Evolutionary conservation across 129 eudicot species (phyloP).

Genomic region (Sambucus nigra): DNA sequence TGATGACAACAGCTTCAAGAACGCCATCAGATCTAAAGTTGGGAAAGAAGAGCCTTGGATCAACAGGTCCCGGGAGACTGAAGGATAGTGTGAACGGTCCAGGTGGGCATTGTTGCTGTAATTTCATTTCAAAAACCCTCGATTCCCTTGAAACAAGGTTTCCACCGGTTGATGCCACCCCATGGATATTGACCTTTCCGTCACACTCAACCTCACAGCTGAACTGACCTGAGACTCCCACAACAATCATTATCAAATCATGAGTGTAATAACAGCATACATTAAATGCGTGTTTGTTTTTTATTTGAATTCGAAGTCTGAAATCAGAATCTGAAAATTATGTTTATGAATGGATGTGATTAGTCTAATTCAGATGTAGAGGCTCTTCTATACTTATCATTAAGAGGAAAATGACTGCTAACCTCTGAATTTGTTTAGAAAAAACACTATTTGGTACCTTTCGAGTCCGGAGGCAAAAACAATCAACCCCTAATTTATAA

Average conservation of each 20-base stretch:
- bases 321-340: too few species aligned
- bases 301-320: too few species aligned
- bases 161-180: constrained; percentile 27
- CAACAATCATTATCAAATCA: not conserved
- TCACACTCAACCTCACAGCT: constrained; percentile 34
- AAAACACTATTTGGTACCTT: too few species aligned
- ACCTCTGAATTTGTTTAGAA: too few species aligned
- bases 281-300: too few species aligned
- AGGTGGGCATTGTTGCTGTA: constrained; percentile 43
- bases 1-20: constrained; percentile 50
- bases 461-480: too few species aligned
- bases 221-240: constrained; percentile 45
- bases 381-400: too few species aligned
- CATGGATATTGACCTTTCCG: constrained; percentile 47
- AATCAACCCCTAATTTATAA: too few species aligned
- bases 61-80: constrained; percentile 66
- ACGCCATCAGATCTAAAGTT: constrained; percentile 40
- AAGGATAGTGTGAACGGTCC: constrained; percentile 54
- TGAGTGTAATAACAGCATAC: too few species aligned
- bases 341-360: too few species aligned
- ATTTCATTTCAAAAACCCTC: constrained; percentile 24
- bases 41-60: constrained; percentile 39
- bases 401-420: too few species aligned
- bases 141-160: constrained; percentile 14
- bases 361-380: too few species aligned